Evolutionary conservation across 768 basidiomycete genomes (phyloP), one percentile per base, ranked within the genome.

Genomic region (Coprinellus micaceus): DNA sequence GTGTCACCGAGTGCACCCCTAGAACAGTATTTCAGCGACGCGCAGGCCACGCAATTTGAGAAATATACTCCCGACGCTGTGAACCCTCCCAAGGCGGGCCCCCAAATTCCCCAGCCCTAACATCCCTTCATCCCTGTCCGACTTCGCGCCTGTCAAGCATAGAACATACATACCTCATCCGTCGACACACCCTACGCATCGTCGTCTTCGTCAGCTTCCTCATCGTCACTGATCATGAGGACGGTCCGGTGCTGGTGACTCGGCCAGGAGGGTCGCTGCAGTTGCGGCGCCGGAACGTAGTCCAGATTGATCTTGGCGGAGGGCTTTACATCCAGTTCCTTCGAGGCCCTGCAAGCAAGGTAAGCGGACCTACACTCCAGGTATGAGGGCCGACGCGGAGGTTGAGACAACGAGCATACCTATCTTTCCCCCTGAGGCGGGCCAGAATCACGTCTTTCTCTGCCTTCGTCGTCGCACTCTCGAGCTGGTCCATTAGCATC

Each of bases 361-460:
- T 22, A 43, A 43, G 22, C 41, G n/a, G 41, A 19, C 41, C 7
- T 17, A 43, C 41, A 33, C 33, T 33, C 33, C 33, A 33, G 13
- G 6, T 6, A 6, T 13, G 40, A 43, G 36, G 17, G 13, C 40
- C n/a, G n/a, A 43, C 40, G 40, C 40, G 6, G 19, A 37, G 40
- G 21, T 47, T 43, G 51, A 45, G 64, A 50, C 61, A 54, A 36
- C 54, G 44, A 58, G 82, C 82, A 71, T 74, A 85, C 83, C 81
- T 76, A 60, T 70, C 78, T 60, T 73, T 74, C 67, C 81, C 77
- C 44, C 78, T 74, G 73, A 84, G 75, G 21, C 73, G 61, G 9
- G 62, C 66, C 64, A 81, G 60, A 4, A 85, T 70, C 9, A 55
- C 59, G 19, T 81, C 79, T 60, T 75, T 82, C 68, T 83, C 82